Evolutionary conservation across 169 alveolate genomes (phyloP).

Genomic region (Plasmodium chabaudi): DNA sequence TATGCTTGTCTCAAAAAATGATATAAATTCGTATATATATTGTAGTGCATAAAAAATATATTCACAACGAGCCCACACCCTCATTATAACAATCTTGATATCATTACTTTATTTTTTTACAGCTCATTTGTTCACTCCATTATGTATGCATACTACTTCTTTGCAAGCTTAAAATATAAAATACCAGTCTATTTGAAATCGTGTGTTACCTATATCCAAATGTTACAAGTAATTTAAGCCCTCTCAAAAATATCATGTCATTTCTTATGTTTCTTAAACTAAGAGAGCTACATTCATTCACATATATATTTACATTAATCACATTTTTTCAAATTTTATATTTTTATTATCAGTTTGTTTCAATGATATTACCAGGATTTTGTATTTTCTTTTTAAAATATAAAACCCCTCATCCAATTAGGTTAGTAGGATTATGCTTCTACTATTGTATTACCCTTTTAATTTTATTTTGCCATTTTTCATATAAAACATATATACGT

Average conservation of each 20-base stretch:
- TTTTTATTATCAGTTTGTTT: constrained; percentile 37
- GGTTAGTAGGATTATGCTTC: constrained; percentile 71
- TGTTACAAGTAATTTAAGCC: constrained; percentile 74
- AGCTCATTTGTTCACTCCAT: constrained; percentile 81
- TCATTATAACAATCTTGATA: too few relatives aligned
- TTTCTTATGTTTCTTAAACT: neutral
- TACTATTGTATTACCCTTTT: constrained; percentile 75
- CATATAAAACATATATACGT: constrained; percentile 67
- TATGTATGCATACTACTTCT: constrained; percentile 82
- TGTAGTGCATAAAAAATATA: too few relatives aligned
- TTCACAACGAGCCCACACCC: too few relatives aligned
- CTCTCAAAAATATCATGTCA: neutral
- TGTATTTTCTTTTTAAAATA: constrained; percentile 52
- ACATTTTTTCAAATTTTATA: neutral
- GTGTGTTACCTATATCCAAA: constrained; percentile 79
- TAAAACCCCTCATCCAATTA: constrained; percentile 64
- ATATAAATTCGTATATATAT: too few relatives aligned
- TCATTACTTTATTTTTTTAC: constrained; percentile 20
- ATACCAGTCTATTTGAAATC: constrained; percentile 62
- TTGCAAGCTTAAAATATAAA: constrained; percentile 46
- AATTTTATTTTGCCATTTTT: constrained; percentile 75
- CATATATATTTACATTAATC: neutral
- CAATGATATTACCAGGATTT: constrained; percentile 46
- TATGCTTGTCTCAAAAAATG: too few relatives aligned
- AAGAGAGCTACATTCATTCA: neutral